These are phyloP conservation scores for Kluyveromyces sp. DNA, from an alignment of 1,139 yeast species.

Conservation along the genomic window DNA sequence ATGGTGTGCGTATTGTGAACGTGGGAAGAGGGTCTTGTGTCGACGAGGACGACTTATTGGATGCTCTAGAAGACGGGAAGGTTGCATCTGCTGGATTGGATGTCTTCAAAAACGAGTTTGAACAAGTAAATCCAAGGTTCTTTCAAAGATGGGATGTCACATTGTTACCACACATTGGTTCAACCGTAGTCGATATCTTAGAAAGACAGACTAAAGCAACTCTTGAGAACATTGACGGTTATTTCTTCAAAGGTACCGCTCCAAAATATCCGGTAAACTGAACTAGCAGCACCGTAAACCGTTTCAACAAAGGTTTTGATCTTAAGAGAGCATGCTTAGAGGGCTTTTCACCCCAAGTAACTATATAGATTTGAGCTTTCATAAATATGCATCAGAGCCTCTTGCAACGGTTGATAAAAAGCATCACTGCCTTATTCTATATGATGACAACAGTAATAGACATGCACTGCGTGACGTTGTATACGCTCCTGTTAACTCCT, in stretches of 20 bases:
- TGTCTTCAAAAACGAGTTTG: conserved; percentile 68
- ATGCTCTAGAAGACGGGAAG: conserved; percentile 61
- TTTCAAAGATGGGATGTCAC: conserved; percentile 60
- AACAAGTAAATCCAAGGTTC: conserved; percentile 42
- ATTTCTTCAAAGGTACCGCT: conserved; percentile 28
- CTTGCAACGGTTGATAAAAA: too few species aligned
- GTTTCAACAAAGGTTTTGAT: too few species aligned
- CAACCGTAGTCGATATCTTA: conserved; percentile 47
- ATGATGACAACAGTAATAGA: too few species aligned
- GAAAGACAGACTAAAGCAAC: conserved; percentile 40
- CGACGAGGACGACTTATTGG: conserved; percentile 64
- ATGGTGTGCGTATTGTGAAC: conserved; percentile 60
- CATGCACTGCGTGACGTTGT: too few species aligned
- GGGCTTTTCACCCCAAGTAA: too few species aligned
- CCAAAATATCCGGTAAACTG: conserved; percentile 24
- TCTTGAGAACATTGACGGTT: conserved; percentile 43
- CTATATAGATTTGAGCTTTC: too few species aligned
- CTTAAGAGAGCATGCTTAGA: too few species aligned
- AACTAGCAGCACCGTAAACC: too few species aligned
- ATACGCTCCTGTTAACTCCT: too few species aligned
- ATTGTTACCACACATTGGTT: conserved; percentile 71
- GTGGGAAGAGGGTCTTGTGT: conserved; percentile 74
- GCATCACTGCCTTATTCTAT: too few species aligned
- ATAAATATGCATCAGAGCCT: too few species aligned
- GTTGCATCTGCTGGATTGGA: conserved; percentile 72